phyloP scores from a whole-genome alignment of 306 rosid genomes.

The Medicago ruthenica region DNA sequence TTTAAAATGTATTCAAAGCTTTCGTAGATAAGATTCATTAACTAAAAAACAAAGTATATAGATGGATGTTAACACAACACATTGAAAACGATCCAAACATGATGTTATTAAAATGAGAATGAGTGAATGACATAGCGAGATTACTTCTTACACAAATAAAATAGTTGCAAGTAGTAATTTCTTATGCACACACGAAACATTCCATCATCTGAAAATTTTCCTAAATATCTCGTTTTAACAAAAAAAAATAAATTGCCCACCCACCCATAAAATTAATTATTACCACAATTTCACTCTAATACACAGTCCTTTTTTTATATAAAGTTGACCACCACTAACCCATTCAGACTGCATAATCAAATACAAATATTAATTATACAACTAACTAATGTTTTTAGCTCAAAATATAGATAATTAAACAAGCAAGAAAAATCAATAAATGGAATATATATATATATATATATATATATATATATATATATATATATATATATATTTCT shows the following conservation, averaged over 20 bases:
- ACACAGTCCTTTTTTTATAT: background rate
- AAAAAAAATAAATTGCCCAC: background rate
- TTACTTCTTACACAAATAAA: background rate
- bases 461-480: too few relatives aligned
- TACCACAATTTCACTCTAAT: background rate
- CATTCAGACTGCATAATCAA: background rate
- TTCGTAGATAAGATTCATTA: background rate
- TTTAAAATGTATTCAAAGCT: too few relatives aligned
- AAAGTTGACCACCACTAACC: background rate
- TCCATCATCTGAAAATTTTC: background rate
- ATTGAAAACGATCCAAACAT: background rate
- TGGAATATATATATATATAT: too few relatives aligned
- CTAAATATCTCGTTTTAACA: background rate
- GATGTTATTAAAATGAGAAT: slow-evolving; percentile 11
- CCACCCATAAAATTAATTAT: background rate
- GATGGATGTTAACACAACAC: slow-evolving; percentile 9
- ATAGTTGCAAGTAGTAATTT: background rate
- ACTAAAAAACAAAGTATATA: background rate
- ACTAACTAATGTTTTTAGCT: too few relatives aligned
- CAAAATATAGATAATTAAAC: too few relatives aligned
- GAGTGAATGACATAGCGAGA: slow-evolving; percentile 12
- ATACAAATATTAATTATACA: background rate
- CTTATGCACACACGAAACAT: background rate
- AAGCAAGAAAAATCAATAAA: too few relatives aligned
- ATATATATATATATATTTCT: too few relatives aligned